Conservation (phyloP, 148 eudicot genomes). For the Dysphania ambrosioides region DNA sequence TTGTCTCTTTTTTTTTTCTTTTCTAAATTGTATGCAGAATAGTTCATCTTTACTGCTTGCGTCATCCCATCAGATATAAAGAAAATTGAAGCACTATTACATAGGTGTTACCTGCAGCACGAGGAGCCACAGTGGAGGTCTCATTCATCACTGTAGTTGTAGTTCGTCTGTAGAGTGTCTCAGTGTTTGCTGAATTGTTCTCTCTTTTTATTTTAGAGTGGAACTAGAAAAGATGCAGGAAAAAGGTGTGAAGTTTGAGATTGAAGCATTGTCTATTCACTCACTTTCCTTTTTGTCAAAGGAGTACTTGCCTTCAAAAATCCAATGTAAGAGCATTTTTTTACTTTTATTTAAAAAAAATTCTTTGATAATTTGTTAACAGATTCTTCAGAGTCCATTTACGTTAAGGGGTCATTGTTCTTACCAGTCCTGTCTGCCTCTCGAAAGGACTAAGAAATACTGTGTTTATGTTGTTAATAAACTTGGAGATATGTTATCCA, state of each 20-base stretch:
- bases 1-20: slow-evolving; percentile 8
- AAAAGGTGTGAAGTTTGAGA: slow-evolving; percentile 83
- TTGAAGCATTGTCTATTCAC: slow-evolving; percentile 80
- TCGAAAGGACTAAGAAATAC: not conserved
- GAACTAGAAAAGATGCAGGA: slow-evolving; percentile 76
- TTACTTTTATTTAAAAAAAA: too few species aligned
- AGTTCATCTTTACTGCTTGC: not conserved
- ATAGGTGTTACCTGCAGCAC: slow-evolving; percentile 70
- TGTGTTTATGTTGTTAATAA: not conserved
- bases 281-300: slow-evolving; percentile 77
- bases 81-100: slow-evolving; percentile 62
- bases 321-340: slow-evolving; percentile 34
- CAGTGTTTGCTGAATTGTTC: slow-evolving; percentile 18
- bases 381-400: not conserved
- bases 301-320: slow-evolving; percentile 78
- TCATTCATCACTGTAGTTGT: not conserved
- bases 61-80: slow-evolving; percentile 48
- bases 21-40: not conserved
- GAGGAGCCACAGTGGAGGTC: slow-evolving; percentile 95
- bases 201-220: slow-evolving; percentile 41
- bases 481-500: not conserved
- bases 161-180: not conserved
- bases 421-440: slow-evolving; percentile 3
- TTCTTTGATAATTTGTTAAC: not conserved
- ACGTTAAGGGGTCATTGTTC: not conserved